These are phyloP conservation scores for Globisporangium cylindrosporum DNA, from an alignment of 352 stramenopile genomes.

Conservation along the genomic window DNA sequence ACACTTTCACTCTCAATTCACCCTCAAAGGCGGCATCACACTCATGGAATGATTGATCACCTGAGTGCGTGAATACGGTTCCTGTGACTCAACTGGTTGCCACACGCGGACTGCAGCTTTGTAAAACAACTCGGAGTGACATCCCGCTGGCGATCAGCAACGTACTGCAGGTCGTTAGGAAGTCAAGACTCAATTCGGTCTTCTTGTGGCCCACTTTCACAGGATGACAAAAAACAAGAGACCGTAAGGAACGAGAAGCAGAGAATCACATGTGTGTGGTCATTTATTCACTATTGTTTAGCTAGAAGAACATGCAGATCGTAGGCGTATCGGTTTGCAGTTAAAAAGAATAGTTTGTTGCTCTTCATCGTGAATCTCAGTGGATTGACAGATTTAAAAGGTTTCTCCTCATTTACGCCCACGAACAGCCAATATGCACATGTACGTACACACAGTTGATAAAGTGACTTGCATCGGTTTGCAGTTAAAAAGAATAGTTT, in stretches of 20 bases:
- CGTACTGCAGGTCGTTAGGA: too few species aligned
- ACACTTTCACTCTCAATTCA: not conserved
- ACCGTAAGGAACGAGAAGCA: not conserved
- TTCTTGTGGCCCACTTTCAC: too few species aligned
- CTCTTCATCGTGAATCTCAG: slow-evolving; percentile 79
- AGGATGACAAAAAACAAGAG: not conserved
- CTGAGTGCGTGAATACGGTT: too few species aligned
- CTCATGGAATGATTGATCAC: too few species aligned
- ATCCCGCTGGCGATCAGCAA: too few species aligned
- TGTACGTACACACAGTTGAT: not conserved
- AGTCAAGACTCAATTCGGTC: too few species aligned
- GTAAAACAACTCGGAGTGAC: too few species aligned
- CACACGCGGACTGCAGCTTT: too few species aligned
- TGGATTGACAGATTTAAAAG: slow-evolving; percentile 75
- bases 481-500: slow-evolving; percentile 88
- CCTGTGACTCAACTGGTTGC: too few species aligned
- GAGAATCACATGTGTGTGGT: not conserved
- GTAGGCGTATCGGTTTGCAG: slow-evolving; percentile 29
- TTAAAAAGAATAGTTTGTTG: slow-evolving; percentile 85
- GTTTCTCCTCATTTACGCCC: slow-evolving; percentile 68
- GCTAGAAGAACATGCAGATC: not conserved
- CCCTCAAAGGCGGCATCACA: too few species aligned
- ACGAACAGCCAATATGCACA: not conserved
- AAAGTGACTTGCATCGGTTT: slow-evolving; percentile 52
- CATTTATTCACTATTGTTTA: not conserved